Evolutionary conservation across 2,329 filamentous ascomycete genomes (phyloP).

Genomic region (Fusarium sp.): DNA sequence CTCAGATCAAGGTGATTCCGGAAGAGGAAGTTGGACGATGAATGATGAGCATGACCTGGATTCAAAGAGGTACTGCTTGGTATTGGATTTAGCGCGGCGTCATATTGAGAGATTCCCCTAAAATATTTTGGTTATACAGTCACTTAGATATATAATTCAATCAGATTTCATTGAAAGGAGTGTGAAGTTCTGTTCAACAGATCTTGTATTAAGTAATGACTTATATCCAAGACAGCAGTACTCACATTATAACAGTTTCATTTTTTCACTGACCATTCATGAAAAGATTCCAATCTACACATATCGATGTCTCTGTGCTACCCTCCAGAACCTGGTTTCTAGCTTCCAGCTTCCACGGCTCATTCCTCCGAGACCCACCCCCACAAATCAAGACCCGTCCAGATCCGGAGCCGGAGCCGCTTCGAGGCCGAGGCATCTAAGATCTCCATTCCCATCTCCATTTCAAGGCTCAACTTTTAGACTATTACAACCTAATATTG

Average conservation of each 20-base stretch:
- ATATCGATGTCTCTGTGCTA: neutral
- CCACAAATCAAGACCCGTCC: conserved; percentile 33
- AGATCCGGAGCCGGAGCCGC: conserved; percentile 36
- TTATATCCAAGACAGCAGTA: neutral
- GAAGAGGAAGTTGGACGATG: conserved; percentile 33
- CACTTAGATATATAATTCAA: neutral
- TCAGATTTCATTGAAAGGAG: neutral
- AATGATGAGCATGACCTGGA: neutral
- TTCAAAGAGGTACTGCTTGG: neutral
- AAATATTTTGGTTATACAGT: conserved; percentile 4
- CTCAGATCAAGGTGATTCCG: conserved; percentile 52
- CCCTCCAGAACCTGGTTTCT: neutral
- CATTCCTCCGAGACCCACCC: conserved; percentile 31
- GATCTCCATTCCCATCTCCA: neutral
- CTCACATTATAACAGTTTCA: neutral
- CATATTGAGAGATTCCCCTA: conserved; percentile 29
- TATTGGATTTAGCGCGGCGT: conserved; percentile 37
- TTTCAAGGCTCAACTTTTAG: conserved; percentile 5
- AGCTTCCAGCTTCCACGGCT: neutral
- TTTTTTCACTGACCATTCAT: too few species aligned
- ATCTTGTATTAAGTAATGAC: neutral
- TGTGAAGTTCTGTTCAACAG: neutral
- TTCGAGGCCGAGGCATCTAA: conserved; percentile 27
- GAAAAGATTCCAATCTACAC: too few species aligned
- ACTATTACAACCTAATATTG: neutral